Percentiles rank a stretch among this genome's conserved stretches.
These are phyloP conservation scores for Beauveria asiatica DNA, from an alignment of 2,329 filamentous ascomycete species.

Conservation along the genomic window DNA sequence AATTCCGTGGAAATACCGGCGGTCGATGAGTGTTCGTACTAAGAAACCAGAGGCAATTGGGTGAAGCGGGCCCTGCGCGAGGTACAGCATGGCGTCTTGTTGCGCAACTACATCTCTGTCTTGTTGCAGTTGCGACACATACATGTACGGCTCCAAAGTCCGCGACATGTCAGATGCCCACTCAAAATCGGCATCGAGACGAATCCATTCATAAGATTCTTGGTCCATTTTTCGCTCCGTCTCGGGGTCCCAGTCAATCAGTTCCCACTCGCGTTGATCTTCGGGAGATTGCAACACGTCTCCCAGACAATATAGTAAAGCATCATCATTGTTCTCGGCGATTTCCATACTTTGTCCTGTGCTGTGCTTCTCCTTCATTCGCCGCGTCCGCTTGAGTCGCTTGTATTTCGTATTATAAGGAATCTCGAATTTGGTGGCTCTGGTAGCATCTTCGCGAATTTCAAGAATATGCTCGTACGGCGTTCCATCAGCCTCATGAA, in stretches of 20 bases:
- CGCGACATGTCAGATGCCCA: slow-evolving; percentile 83
- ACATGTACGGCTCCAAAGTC: slow-evolving; percentile 93
- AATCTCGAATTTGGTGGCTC: slow-evolving; percentile 74
- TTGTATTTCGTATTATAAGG: slow-evolving; percentile 99
- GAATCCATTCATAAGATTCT: slow-evolving; percentile 97
- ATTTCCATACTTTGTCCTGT: slow-evolving; percentile 52
- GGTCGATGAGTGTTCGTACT: slow-evolving; percentile 81
- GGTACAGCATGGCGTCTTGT: slow-evolving; percentile 66
- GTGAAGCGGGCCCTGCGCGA: slow-evolving; percentile 59
- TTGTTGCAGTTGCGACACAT: slow-evolving; percentile 91
- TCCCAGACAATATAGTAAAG: slow-evolving; percentile 82
- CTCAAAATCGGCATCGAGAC: slow-evolving; percentile 95
- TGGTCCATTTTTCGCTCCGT: slow-evolving; percentile 88
- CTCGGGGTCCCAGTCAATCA: slow-evolving; percentile 83
- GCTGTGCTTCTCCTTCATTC: slow-evolving; percentile 65
- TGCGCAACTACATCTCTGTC: slow-evolving; percentile 94
- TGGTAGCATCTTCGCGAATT: slow-evolving; percentile 77
- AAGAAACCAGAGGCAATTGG: slow-evolving; percentile 83
- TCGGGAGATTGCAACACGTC: slow-evolving; percentile 79
- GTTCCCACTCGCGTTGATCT: slow-evolving; percentile 73
- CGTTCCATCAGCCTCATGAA: slow-evolving; percentile 95
- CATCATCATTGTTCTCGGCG: slow-evolving; percentile 60
- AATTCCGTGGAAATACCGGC: slow-evolving; percentile 88
- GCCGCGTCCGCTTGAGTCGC: slow-evolving; percentile 78
- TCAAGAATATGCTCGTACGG: slow-evolving; percentile 97